Evolutionary conservation across 768 basidiomycete species (phyloP).

Genomic region (Suillus subaureus): DNA sequence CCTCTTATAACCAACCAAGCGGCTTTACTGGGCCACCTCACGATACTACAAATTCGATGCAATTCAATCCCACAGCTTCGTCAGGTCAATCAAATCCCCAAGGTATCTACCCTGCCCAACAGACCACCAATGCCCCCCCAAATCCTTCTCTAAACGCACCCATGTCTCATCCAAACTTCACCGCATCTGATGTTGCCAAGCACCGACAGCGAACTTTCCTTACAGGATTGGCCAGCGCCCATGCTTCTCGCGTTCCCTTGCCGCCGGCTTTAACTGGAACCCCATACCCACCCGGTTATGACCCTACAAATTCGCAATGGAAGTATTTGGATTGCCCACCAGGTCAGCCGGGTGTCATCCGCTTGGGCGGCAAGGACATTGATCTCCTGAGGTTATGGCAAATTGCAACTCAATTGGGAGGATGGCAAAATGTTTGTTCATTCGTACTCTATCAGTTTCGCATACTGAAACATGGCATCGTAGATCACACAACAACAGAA

Average conservation of each 20-base stretch:
- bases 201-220: slow-evolving; percentile 65
- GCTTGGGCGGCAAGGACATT: slow-evolving; percentile 72
- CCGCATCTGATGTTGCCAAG: slow-evolving; percentile 42
- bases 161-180: slow-evolving; percentile 38
- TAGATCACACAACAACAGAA: slow-evolving; percentile 52
- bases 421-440: slow-evolving; percentile 56
- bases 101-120: slow-evolving; percentile 41
- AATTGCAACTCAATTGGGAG: slow-evolving; percentile 61
- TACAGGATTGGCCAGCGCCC: slow-evolving; percentile 57
- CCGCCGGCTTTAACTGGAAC: slow-evolving; percentile 75
- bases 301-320: slow-evolving; percentile 65
- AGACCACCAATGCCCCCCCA: slow-evolving; percentile 33
- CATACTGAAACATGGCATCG: slow-evolving; percentile 17
- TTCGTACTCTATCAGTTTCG: slow-evolving; percentile 17
- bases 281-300: slow-evolving; percentile 56
- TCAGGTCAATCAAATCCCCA: slow-evolving; percentile 47
- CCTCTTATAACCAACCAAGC: slow-evolving; percentile 29
- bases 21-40: slow-evolving; percentile 44
- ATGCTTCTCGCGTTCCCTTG: slow-evolving; percentile 62
- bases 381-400: slow-evolving; percentile 78
- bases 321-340: slow-evolving; percentile 62
- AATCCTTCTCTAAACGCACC: slow-evolving; percentile 46
- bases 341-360: slow-evolving; percentile 61
- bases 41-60: slow-evolving; percentile 42
- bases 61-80: slow-evolving; percentile 37